Evolutionary conservation across 179 eudicot genomes (phyloP), one percentile per base, ranked within the genome.

Genomic region (Sideroxylon spinosum): DNA sequence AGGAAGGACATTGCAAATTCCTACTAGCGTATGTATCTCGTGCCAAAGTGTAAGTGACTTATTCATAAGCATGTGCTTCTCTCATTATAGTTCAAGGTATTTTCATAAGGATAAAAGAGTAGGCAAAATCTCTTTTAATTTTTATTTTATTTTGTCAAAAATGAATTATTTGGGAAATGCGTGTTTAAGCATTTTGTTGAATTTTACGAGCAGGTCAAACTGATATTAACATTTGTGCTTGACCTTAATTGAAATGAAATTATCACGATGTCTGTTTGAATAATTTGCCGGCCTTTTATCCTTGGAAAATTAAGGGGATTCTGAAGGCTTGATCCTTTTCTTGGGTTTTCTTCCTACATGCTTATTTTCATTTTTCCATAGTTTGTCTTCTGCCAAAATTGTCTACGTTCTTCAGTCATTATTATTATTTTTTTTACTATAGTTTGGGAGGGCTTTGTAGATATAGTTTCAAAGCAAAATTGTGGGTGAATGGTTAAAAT

Each of bases 21-120:
- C 84, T 95, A 75, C 83, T 95, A 80, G 98, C 82, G 14, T 95
- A 93, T 78, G 90, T 95, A 48, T 93, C 98, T 74, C 91, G 98
- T 52, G 81, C 97, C 59, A 90, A 86, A 87, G 88, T 81, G 98
- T 90, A 78, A 89, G 96, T 86, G 29, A 14, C 74, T 65, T 37
- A 26, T 55, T 56, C 26, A 10, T 22, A 10, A 19, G 4, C 14
- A 28, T 56, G 0, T 66, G 62, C 9, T n/a, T 13, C 56, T 44
- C 20, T 64, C 19, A 17, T 63, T 8, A 49, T 64, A 28, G 28
- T 20, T 52, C 32, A 61, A 11, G 57, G 68, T 22, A 75, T 44
- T 13, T 44, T 14, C n/a, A 32, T 16, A 9, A 20, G 20, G 20
- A 14, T 37, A 32, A 56, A 28, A 29, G 11, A 57, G 4, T 56